phyloP scores from a whole-genome alignment of 768 basidiomycete species.

The Favolaschia claudopus region DNA sequence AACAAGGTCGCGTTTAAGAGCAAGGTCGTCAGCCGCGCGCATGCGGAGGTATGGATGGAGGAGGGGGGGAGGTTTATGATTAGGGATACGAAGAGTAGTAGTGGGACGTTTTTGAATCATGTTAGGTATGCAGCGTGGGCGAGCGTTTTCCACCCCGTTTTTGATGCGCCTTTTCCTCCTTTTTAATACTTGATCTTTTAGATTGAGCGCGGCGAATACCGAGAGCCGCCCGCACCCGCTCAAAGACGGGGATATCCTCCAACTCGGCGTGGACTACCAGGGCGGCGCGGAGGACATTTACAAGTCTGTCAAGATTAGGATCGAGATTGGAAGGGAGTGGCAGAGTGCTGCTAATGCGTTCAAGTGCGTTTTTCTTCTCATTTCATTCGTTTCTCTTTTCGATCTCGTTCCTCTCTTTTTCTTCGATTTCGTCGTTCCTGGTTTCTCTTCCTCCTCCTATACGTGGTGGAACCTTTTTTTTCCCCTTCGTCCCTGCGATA shows the following conservation, averaged over 20 bases:
- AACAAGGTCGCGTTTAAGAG: slow-evolving; percentile 94
- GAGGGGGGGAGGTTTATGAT: slow-evolving; percentile 74
- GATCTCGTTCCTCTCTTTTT: neutral
- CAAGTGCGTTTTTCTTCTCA: slow-evolving; percentile 61
- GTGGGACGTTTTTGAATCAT: slow-evolving; percentile 96
- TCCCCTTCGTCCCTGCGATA: too few species aligned
- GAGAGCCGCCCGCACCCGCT: slow-evolving; percentile 81
- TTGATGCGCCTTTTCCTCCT: too few species aligned
- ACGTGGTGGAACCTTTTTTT: too few species aligned
- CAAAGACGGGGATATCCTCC: slow-evolving; percentile 93
- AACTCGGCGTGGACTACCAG: slow-evolving; percentile 97
- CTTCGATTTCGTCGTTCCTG: neutral
- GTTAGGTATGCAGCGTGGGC: too few species aligned
- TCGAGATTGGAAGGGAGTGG: slow-evolving; percentile 92
- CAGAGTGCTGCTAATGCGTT: slow-evolving; percentile 88
- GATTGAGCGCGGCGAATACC: slow-evolving; percentile 82
- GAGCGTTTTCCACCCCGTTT: too few species aligned
- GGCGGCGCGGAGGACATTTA: slow-evolving; percentile 97
- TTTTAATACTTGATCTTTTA: too few species aligned
- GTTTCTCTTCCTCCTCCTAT: neutral
- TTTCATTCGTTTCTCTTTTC: slow-evolving; percentile 3
- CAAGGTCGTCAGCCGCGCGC: slow-evolving; percentile 93
- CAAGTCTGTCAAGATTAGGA: slow-evolving; percentile 94
- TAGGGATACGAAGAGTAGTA: slow-evolving; percentile 87
- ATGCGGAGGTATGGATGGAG: slow-evolving; percentile 94